Conservation (phyloP, 1,139 yeast genomes). For the Yamadazyma jaroonii region DNA sequence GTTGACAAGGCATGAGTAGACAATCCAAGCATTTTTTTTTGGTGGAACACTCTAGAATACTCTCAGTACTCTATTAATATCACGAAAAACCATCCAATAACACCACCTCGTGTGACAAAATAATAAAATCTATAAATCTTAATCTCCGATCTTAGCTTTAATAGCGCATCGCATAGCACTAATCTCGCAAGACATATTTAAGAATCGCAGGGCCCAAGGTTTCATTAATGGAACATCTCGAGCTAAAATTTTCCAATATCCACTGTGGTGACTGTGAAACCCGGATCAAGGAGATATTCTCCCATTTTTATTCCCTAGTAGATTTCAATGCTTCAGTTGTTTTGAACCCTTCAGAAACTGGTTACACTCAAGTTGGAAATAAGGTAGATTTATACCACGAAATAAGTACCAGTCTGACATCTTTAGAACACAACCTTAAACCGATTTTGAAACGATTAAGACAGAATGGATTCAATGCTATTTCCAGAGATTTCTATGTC, state of each 20-base stretch:
- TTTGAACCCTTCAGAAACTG: conserved; percentile 5
- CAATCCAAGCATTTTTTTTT: too few relatives aligned
- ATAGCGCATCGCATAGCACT: conserved; percentile 2
- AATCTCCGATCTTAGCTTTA: too few relatives aligned
- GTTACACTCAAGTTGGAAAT: conserved; percentile 17
- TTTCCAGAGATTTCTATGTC: conserved; percentile 30
- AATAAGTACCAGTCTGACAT: conserved; percentile 2
- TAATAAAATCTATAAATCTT: too few relatives aligned
- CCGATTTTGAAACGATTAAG: conserved; percentile 21
- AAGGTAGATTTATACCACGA: conserved; percentile 21
- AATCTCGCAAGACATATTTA: conserved; percentile 2
- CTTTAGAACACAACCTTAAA: conserved; percentile 17
- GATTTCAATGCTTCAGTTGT: conserved; percentile 10
- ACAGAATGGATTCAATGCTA: conserved; percentile 29
- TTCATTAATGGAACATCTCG: conserved; percentile 25
- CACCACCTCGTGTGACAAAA: too few relatives aligned
- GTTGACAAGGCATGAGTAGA: too few relatives aligned
- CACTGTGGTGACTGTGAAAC: conserved; percentile 53
- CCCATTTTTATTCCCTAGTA: conserved; percentile 16
- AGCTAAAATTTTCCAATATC: conserved; percentile 37
- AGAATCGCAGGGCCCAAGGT: not conserved
- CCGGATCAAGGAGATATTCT: conserved; percentile 21
- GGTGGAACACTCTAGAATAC: too few relatives aligned
- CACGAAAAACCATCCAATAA: too few relatives aligned
- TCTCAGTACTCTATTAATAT: too few relatives aligned